Evolutionary conservation across 129 eudicot species (phyloP), one percentile per base, ranked within the genome.

Genomic region (Saposhnikovia divaricata): DNA sequence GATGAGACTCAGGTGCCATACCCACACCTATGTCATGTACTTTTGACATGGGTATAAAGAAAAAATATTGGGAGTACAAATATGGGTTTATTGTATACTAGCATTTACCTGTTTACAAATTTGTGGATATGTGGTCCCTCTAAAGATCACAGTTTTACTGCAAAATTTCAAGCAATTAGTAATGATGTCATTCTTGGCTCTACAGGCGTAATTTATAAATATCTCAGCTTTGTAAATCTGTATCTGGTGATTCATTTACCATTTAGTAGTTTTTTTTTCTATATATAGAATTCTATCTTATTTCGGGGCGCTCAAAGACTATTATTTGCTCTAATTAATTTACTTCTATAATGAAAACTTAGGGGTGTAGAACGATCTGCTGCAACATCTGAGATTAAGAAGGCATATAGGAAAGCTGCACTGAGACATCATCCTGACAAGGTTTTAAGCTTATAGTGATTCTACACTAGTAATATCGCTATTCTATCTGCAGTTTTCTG

Each of bases 371-470:
- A 96, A 69, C 87, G 92, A 74, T 85, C 92, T 83, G 95, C 88
- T 74, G 81, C 91, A 39, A 92, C 93, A 63, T 75, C 91, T n/a
- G 99, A 92, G 63, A 91, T 92, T 28, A 92, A 90, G 80, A 92
- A 90, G 87, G 98, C 98, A 45, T 94, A 96, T 84, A 88, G 98
- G 53, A 96, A 89, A 91, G 98, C 99, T 78, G 99, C 99, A 79
- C 93, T 92, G 37, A 92, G 84, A 55, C 97, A 96, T 89, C 99
- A 96, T 79, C 99, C 99, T 16, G 98, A 96, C 85, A 96, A 96
- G 99, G 99, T 95, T 77, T 69, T 80, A 11, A 50, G 47, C 75
- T 81, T 83, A 27, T 39, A 13, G 19, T 38, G 9, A 46, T 75
- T 18, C 25, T 74, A 46, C 37, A 12, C 39, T 6, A 43, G 53